Percentiles rank a stretch among this genome's conserved stretches.
These are phyloP conservation scores for Phytophthora citrophthora DNA, from an alignment of 352 stramenopile genomes.

Conservation along the genomic window DNA sequence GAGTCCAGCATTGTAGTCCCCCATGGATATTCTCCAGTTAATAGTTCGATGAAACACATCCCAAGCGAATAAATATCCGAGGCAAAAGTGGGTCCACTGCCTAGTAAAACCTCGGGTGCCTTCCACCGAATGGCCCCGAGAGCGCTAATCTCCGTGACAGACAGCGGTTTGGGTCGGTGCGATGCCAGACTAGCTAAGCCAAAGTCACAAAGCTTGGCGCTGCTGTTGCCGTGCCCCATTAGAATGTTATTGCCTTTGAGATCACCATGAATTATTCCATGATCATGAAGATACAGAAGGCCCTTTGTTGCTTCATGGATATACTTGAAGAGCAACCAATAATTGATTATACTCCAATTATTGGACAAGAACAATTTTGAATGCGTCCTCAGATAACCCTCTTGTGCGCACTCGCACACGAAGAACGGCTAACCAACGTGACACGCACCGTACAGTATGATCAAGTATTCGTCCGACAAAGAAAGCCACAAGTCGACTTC, in stretches of 20 bases:
- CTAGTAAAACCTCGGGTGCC: too few species aligned
- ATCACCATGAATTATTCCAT: background rate
- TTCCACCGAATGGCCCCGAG: too few species aligned
- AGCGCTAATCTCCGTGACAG: too few species aligned
- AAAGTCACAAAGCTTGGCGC: background rate
- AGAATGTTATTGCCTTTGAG: background rate
- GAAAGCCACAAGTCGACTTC: conserved; percentile 9
- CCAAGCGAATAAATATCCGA: too few species aligned
- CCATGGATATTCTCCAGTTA: too few species aligned
- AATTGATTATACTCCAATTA: too few species aligned
- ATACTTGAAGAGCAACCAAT: too few species aligned
- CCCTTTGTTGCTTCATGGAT: background rate
- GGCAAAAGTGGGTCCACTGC: background rate
- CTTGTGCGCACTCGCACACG: background rate
- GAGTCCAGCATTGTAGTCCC: background rate
- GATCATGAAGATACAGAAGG: background rate
- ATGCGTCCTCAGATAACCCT: too few species aligned
- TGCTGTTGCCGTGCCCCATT: background rate
- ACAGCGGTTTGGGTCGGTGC: too few species aligned
- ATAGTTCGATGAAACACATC: too few species aligned
- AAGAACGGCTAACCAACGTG: conserved; percentile 9
- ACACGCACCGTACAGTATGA: conserved; percentile 8
- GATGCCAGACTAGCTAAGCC: too few species aligned
- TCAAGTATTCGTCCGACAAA: background rate
- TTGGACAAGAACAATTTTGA: too few species aligned